Base-by-base conservation (phyloP, 1,284 basidiomycete species). In the Puccinia horiana region DNA sequence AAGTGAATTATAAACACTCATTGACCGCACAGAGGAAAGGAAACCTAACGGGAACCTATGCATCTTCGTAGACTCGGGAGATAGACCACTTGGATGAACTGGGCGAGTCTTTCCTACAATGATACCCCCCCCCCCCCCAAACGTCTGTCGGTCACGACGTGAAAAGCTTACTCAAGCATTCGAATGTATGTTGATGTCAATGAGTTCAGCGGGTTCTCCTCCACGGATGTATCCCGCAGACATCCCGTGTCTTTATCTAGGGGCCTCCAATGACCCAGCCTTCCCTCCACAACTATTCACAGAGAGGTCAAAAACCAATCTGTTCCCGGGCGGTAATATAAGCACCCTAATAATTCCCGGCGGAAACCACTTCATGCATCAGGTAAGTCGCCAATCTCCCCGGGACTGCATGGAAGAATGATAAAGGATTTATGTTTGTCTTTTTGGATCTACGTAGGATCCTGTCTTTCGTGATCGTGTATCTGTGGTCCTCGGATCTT, bases 221-320 rank as follows among this genome's bases (percentile, higher is more conserved):
- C 77, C 77, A 12, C 18, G 20, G 23, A 20, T 47, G 11, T 79
- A 37, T 58, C 77, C 77, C 23, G 52, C 49, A 3, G 56, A 79
- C 12, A 58, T 79, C 67, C 77, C 77, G 44, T 69, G 77, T 40
- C 65, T 79, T 0, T 79, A n/a, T 70, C n/a, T 79, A 16, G 63
- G 63, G 12, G 76, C 65, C 20, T 67, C 76, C 8, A 40, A 54
- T 5, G 77, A 79, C 65, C 44, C 63, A 20, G 67, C 77, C 54
- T 70, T 70, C n/a, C 77, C 77, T 1, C 77, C 77, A 16, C 8
- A 12, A 5, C 40, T 70, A 2, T 54, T 70, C 44, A 69, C 77
- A 0, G 65, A 72, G 35, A n/a, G 9, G 1, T 32, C 49, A 4
- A 47, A 54, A 44, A 32, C 61, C 37, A 54, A 40, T 23, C 65